Evolutionary conservation across 352 stramenopile genomes (phyloP), one percentile per base, ranked within the genome.

Genomic region (Phytophthora cryptogea): DNA sequence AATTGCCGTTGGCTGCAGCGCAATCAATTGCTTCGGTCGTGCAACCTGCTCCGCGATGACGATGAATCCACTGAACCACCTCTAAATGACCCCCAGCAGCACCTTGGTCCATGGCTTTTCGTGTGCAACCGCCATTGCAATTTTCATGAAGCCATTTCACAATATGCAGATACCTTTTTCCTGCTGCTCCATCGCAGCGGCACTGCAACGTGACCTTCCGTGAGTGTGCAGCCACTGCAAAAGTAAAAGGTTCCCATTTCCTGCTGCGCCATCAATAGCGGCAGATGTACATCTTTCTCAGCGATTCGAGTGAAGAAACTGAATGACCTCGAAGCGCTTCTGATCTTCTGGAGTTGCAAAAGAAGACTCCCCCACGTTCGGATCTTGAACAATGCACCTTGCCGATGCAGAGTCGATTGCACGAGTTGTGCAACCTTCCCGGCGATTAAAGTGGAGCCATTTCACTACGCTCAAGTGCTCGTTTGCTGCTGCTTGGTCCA

Each of bases 221-320:
- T 49, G 20, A 4, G 26, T 27, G 36, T 52, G 45, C 8, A 52
- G 17, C 45, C 47, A 54, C 17, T 44, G 36, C 47, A 6, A 54
- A 23, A 28, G 30, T 32, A 8, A 54, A 33, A 35, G 33, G 16
- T 0, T 16, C 4, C 50, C 23, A 10, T 33, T 26, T 5, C 39
- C 32, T 50, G 51, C 51, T 44, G 51, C 51, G 6, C 27, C 8
- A 42, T 42, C 39, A 39, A 59, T 59, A 1, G 51, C 31, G 3
- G 3, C 27, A 20, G 46, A 20, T 23, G 46, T 42, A 13, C 31
- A 53, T 23, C 30, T 30, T 5, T 43, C 33, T 14, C 1, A 26
- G n/a, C 40, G 40, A 28, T 59, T 30, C 20, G 45, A 45, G n/a
- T 50, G 31, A 23, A 63, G 17, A 30, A 30, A 63, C 32, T 57